These are phyloP conservation scores for Fermentozyma sake DNA, from an alignment of 1,139 yeast species.

Conservation along the genomic window DNA sequence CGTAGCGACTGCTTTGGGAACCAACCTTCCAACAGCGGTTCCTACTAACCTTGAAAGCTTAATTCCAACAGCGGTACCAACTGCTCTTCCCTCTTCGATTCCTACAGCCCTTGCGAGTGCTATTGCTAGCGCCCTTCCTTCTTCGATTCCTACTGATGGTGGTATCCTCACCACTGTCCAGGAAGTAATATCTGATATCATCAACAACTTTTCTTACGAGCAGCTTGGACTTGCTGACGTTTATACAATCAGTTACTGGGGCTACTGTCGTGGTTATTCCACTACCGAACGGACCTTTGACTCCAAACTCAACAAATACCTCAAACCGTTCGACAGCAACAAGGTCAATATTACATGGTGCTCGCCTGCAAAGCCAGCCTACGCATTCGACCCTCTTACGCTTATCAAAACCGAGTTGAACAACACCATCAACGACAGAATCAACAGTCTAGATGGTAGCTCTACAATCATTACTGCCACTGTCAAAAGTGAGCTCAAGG, in stretches of 20 bases:
- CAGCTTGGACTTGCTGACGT: constrained; percentile 55
- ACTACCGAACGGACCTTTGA: constrained; percentile 10
- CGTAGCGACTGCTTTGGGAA: not conserved
- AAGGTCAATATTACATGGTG: constrained; percentile 51
- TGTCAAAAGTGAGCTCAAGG: constrained; percentile 21
- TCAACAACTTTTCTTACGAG: constrained; percentile 11
- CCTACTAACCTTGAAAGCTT: not conserved
- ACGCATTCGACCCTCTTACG: constrained; percentile 48
- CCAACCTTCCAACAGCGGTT: not conserved
- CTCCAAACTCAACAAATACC: constrained; percentile 9
- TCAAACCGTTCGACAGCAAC: constrained; percentile 27
- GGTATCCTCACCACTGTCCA: constrained; percentile 47
- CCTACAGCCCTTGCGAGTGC: constrained; percentile 4
- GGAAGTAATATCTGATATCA: constrained; percentile 14
- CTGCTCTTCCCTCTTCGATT: constrained; percentile 3
- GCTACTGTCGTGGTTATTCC: constrained; percentile 60
- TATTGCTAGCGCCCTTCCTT: constrained; percentile 1
- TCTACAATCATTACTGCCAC: constrained; percentile 14
- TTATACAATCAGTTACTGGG: constrained; percentile 66
- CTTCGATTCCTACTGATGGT: constrained; percentile 9
- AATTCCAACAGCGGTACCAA: constrained; percentile 1
- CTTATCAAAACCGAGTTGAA: constrained; percentile 42
- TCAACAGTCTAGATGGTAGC: constrained; percentile 19
- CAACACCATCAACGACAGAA: constrained; percentile 21
- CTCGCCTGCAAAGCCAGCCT: constrained; percentile 45